Evolutionary conservation across 2,329 filamentous ascomycete genomes (phyloP), one percentile per base, ranked within the genome.

Genomic region (Aspergillus caelatus): DNA sequence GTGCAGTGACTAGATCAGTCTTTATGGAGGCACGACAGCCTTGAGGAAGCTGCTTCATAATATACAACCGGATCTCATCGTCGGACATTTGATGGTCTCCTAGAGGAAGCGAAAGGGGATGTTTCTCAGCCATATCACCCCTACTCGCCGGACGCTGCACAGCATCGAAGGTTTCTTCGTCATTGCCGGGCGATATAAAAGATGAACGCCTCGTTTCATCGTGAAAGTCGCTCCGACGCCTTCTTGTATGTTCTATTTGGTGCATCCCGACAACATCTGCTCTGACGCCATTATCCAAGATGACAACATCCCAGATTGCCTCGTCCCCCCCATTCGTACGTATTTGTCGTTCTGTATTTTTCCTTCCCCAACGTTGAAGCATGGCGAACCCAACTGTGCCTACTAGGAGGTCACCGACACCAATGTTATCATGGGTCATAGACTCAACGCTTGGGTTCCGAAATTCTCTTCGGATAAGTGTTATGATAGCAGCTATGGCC

Each of bases 151-250:
- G 75, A 61, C 78, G 71, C 65, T 77, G 77, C 21, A 81, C 65
- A 11, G 78, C 77, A 65, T 78, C 75, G 56, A 82, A 79, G 5
- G 65, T 60, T 28, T 76, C 75, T 50, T 81, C 75, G 12, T 74
- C 73, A 14, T 71, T 72, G 5, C 74, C 74, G 7, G 79, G 74
- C 52, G 76, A 74, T 56, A 80, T 68, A 58, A 82, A 82, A 11
- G 82, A 83, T 86, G 88, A 65, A 78, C 83, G 72, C 80, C 86
- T 56, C 86, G 82, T 52, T 77, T 80, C 48, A 73, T 75, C 68
- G 19, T 80, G 77, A 2, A 81, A 71, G 28, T 82, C 81, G 39
- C 85, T 82, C 11, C 82, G 77, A 3, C 79, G 79, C 50, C 65
- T 60, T 28, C 68, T 65, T 8, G 68, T 55, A 57, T 74, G 76